Conservation (phyloP, 1,139 yeast genomes). For the Wickerhamiella infanticola region DNA sequence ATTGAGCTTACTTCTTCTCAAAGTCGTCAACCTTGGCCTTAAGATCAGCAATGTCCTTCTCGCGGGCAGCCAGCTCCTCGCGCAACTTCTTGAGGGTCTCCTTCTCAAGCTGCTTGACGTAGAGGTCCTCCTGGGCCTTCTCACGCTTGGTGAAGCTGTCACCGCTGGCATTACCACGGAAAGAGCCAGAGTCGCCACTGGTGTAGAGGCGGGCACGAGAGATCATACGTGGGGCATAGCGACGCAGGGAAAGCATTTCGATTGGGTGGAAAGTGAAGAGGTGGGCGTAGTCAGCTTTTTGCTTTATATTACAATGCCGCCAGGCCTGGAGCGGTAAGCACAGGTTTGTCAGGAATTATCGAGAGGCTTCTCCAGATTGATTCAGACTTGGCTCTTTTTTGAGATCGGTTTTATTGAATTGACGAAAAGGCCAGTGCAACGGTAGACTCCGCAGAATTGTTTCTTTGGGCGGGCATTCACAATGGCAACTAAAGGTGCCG, state of each 20-base stretch:
- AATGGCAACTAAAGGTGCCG: no score
- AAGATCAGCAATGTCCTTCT: slow-evolving; percentile 17
- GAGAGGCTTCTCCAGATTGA: background rate
- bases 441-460: no score
- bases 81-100: slow-evolving; percentile 32
- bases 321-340: background rate
- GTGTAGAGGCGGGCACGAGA: slow-evolving; percentile 10
- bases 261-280: background rate
- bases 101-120: slow-evolving; percentile 46
- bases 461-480: no score
- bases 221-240: slow-evolving; percentile 7
- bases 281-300: background rate
- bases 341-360: background rate
- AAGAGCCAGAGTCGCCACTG: slow-evolving; percentile 6
- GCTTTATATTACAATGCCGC: background rate
- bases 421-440: no score
- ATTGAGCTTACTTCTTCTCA: slow-evolving; percentile 19
- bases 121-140: slow-evolving; percentile 53
- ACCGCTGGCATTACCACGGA: slow-evolving; percentile 7
- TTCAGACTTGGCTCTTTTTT: no score
- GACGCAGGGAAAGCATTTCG: slow-evolving; percentile 14
- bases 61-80: slow-evolving; percentile 14
- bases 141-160: slow-evolving; percentile 35
- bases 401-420: no score
- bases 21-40: slow-evolving; percentile 18